A percentile compares a stretch with the other conserved stretches of the same genome.
These are phyloP conservation scores for Centrapalus pauciflorus DNA, from an alignment of 129 eudicot species.

Conservation along the genomic window DNA sequence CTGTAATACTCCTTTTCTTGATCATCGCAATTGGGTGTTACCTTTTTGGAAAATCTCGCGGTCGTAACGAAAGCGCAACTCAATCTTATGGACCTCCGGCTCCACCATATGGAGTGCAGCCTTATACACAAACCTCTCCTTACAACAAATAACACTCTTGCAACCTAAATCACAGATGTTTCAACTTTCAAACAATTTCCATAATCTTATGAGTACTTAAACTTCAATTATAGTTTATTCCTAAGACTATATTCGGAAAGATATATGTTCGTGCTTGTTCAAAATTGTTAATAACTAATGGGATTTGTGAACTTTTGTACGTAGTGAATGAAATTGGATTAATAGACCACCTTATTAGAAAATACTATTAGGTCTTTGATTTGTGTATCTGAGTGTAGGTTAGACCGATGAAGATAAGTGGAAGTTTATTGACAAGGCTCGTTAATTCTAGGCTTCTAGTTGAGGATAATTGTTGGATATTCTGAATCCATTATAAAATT, in stretches of 20 bases:
- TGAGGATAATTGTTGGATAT: no score
- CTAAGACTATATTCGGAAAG: not conserved
- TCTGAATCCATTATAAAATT: no score
- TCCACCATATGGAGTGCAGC: constrained; percentile 36
- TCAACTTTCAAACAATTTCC: constrained; percentile 1
- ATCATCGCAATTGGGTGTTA: constrained; percentile 26
- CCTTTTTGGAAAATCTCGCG: constrained; percentile 23
- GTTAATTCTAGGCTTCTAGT: no score
- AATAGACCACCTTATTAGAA: no score
- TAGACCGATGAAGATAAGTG: no score
- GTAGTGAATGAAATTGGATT: no score
- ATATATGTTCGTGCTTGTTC: not conserved
- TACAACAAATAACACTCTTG: not conserved
- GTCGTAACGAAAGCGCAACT: constrained; percentile 15
- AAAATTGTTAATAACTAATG: not conserved
- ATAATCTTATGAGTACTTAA: not conserved
- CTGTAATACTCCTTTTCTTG: constrained; percentile 18
- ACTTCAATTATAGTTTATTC: not conserved
- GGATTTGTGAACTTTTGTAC: constrained; percentile 4
- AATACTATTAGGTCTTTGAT: no score
- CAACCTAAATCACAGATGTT: not conserved
- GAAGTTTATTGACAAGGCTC: no score
- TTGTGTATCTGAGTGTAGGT: no score
- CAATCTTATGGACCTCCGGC: constrained; percentile 34
- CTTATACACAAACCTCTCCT: not conserved